Evolutionary conservation across 139 green algal species (phyloP).

Genomic region (Haematococcus lacustris): DNA sequence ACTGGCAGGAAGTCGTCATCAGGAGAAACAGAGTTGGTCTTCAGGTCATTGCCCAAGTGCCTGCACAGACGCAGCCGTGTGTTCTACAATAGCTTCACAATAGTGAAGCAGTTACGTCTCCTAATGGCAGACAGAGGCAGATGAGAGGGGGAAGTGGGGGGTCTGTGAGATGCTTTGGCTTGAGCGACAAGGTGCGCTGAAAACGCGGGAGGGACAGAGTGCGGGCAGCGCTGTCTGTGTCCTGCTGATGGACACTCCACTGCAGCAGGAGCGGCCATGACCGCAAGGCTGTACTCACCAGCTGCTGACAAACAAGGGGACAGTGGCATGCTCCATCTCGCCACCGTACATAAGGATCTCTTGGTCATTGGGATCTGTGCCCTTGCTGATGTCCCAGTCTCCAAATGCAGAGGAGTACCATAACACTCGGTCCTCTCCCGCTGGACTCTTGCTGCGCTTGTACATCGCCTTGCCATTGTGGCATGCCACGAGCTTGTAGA

Average conservation of each 20-base stretch:
- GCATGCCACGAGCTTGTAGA: slow-evolving; percentile 43
- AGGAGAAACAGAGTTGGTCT: slow-evolving; percentile 6
- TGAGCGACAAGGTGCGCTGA: neutral
- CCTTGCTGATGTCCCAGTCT: slow-evolving; percentile 48
- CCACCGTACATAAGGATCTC: slow-evolving; percentile 55
- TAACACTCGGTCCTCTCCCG: slow-evolving; percentile 38
- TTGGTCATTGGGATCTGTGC: slow-evolving; percentile 30
- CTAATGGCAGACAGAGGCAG: too few relatives aligned
- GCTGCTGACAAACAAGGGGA: slow-evolving; percentile 42
- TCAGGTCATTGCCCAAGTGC: slow-evolving; percentile 39
- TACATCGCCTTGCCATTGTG: slow-evolving; percentile 52
- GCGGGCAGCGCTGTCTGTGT: neutral
- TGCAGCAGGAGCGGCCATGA: too few relatives aligned
- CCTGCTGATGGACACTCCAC: too few relatives aligned
- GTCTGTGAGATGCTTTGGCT: neutral
- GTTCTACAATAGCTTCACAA: neutral
- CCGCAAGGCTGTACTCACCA: slow-evolving; percentile 26
- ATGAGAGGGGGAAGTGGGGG: neutral
- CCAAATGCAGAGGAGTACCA: slow-evolving; percentile 43
- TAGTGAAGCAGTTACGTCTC: neutral
- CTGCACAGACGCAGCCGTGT: too few relatives aligned
- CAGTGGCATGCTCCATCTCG: slow-evolving; percentile 36
- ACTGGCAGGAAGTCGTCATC: slow-evolving; percentile 39
- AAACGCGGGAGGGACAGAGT: neutral
- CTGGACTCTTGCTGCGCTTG: slow-evolving; percentile 33